Base-by-base conservation (phyloP, 139 green algal species). In the Spirogloea muscicola region DNA sequence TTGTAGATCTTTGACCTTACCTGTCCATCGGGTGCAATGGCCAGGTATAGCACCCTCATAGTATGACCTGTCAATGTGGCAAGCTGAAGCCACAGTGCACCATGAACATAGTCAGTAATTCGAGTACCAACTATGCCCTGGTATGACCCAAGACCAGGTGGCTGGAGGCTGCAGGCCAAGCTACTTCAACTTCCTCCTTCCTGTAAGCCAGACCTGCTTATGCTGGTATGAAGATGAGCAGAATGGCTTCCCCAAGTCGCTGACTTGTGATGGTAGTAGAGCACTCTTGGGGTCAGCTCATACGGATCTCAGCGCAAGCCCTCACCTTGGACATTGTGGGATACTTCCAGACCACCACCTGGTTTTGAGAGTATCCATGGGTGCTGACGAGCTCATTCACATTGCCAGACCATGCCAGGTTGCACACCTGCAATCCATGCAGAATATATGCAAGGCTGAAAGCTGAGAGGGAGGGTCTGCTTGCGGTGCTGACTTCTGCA, bases 321-420 rank as follows among this genome's bases (percentile, higher is more conserved):
- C n/a, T n/a, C n/a, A 77, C 71, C 72, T 87, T 86, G 29, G 72
- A 74, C 88, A 96, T 94, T 62, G 61, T 79, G 1, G 91, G 91
- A 71, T 95, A 94, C 68, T 90, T 88, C 91, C 91, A 96, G 3
- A 96, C 88, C 31, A 95, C 86, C 61, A 95, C 87, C 82, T 97
- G 92, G 84, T 98, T 98, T 76, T 98, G 92, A 70, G 77, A 90
- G 87, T 98, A 98, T 16, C 93, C 93, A 78, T 98, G 93, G n/a
- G 93, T 97, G 74, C 81, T 92, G 42, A 97, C 93, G 62, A 98
- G 87, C 88, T 98, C 93, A 79, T 98, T 98, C n/a, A 93, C 89
- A 76, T 96, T 97, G 57, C 93, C 93, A 60, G 85, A 92, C 93
- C 93, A 98, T 3, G 87, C 85, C 36, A 98, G 84, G 85, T 97